A percentile compares a stretch with the other conserved stretches of the same genome.
These are phyloP conservation scores for Ettlia oleoabundans DNA, from an alignment of 139 green algal genomes.

Conservation along the genomic window DNA sequence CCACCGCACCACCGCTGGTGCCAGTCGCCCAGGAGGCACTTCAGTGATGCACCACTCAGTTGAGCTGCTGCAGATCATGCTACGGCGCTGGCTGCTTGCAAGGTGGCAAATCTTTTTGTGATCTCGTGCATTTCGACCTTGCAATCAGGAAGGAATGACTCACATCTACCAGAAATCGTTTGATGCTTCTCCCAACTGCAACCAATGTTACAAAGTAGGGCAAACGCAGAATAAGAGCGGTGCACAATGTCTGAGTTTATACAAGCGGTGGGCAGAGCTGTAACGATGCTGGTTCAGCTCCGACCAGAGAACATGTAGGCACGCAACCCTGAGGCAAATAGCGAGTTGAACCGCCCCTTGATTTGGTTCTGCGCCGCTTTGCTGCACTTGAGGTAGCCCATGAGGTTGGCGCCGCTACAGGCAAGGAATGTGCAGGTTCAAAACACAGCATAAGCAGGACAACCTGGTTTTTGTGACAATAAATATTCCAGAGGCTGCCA, in stretches of 20 bases:
- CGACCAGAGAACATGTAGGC: constrained; percentile 25
- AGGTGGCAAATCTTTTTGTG: too few relatives aligned
- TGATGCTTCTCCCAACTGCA: too few relatives aligned
- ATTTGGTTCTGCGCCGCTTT: constrained; percentile 69
- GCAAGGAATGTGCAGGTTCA: not conserved
- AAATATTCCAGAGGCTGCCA: not conserved
- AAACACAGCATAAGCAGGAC: not conserved
- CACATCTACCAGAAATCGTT: too few relatives aligned
- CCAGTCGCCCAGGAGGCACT: not conserved
- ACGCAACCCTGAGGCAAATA: constrained; percentile 22
- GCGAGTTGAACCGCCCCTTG: constrained; percentile 34
- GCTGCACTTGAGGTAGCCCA: constrained; percentile 91
- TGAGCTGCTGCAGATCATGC: not conserved
- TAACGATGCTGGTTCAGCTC: not conserved
- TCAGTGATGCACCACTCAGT: not conserved
- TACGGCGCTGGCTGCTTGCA: too few relatives aligned
- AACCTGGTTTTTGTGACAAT: not conserved
- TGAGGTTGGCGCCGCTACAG: constrained; percentile 71
- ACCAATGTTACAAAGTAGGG: not conserved
- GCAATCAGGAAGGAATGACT: too few relatives aligned
- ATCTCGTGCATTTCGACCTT: too few relatives aligned
- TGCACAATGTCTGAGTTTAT: not conserved
- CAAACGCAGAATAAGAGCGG: not conserved
- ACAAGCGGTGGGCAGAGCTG: not conserved
- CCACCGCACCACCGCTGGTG: not conserved